phyloP scores from a whole-genome alignment of 2,329 filamentous ascomycete genomes.

The Paraphoma sp. region DNA sequence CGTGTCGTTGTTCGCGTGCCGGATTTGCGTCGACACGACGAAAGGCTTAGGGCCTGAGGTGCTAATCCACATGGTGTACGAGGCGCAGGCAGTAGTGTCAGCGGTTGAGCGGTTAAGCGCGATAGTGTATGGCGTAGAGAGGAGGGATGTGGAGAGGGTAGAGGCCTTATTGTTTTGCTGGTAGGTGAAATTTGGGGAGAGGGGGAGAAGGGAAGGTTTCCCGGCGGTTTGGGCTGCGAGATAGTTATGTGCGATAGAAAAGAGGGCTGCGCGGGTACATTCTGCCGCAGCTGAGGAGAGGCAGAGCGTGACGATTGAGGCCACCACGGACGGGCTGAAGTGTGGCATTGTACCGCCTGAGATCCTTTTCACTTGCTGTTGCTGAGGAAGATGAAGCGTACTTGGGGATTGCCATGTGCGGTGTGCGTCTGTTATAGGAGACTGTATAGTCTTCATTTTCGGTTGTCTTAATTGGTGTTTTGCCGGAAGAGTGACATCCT shows the following conservation, averaged over 20 bases:
- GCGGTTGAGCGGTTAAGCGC: constrained; percentile 34
- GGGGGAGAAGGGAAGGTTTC: constrained; percentile 22
- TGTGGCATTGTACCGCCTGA: too few relatives aligned
- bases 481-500: constrained; percentile 16
- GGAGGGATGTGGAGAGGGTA: constrained; percentile 26
- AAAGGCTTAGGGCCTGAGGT: constrained; percentile 28
- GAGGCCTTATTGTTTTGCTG: constrained; percentile 38
- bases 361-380: too few relatives aligned
- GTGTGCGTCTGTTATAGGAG: background rate
- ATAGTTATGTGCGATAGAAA: constrained; percentile 31
- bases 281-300: constrained; percentile 13
- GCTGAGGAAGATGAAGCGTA: too few relatives aligned
- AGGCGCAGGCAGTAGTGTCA: constrained; percentile 34
- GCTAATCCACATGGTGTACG: constrained; percentile 38
- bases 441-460: background rate
- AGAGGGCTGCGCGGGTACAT: constrained; percentile 35
- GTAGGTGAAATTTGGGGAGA: constrained; percentile 35
- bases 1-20: constrained; percentile 30
- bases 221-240: constrained; percentile 30
- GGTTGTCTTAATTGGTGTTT: background rate
- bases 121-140: constrained; percentile 26
- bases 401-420: too few relatives aligned
- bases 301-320: background rate
- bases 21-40: constrained; percentile 37
- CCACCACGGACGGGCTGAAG: background rate